Evolutionary conservation across 1,284 basidiomycete genomes (phyloP).

Genomic region (Gymnopus androsaceus): DNA sequence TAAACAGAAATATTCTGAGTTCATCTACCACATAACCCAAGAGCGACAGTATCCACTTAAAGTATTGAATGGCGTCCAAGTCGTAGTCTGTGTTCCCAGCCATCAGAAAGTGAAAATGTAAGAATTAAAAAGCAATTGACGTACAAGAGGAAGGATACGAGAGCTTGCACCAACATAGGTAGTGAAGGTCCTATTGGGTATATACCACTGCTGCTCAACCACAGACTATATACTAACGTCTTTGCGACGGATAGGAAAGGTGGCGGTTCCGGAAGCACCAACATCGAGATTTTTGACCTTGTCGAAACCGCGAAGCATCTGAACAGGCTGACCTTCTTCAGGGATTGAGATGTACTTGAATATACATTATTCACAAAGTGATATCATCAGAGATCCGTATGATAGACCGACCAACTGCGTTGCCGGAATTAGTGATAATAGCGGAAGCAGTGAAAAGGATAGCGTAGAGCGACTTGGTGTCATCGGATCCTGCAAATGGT

Average conservation of each 20-base stretch:
- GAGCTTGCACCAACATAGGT: slow-evolving; percentile 4
- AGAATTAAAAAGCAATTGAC: no score
- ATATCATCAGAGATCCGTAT: neutral
- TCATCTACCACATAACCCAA: no score
- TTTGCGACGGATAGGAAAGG: slow-evolving; percentile 8
- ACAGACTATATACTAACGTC: slow-evolving; percentile 8
- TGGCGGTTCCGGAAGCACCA: slow-evolving; percentile 1
- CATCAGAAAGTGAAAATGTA: no score
- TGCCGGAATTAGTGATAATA: slow-evolving; percentile 4
- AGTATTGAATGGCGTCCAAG: no score
- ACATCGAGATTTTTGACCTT: slow-evolving; percentile 11
- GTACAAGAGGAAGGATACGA: slow-evolving; percentile 3
- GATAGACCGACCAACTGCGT: slow-evolving; percentile 9
- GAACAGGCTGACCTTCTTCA: slow-evolving; percentile 8
- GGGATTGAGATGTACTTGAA: slow-evolving; percentile 9
- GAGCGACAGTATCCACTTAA: no score
- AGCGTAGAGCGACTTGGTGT: slow-evolving; percentile 11
- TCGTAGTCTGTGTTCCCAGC: no score
- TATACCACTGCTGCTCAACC: slow-evolving; percentile 7
- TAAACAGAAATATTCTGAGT: no score
- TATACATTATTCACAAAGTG: neutral
- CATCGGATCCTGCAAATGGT: slow-evolving; percentile 3
- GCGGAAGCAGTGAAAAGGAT: slow-evolving; percentile 9
- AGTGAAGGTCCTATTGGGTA: slow-evolving; percentile 8
- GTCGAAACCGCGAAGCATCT: slow-evolving; percentile 11